Base-by-base conservation (phyloP, 1,284 basidiomycete genomes). In the Rhodotorula mucilaginosa region DNA sequence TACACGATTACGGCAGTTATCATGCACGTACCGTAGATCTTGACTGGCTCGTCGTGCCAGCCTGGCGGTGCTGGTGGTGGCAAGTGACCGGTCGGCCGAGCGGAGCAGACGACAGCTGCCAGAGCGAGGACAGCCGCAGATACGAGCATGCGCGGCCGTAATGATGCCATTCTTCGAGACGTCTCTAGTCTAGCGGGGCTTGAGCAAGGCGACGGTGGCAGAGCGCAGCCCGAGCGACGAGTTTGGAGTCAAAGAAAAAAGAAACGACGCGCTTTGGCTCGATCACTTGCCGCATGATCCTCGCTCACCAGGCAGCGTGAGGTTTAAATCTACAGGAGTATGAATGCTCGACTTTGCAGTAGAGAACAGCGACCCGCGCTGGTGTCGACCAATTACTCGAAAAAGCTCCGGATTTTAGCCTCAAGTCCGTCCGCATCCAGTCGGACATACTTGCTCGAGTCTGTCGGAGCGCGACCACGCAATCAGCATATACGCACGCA, bases 401-500 rank as follows among this genome's bases (percentile, higher is more conserved):
- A 78, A 48, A 78, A 65, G 39, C 57, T 54, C 34, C 71, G 68
- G 47, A 78, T 77, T 62, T 71, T 72, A 44, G 75, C 69, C 54
- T 74, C 71, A 12, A 78, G 59, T 49, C 77, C 75, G 19, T 78
- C 77, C 15, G 74, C 77, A 29, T 77, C 75, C 39, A 78, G 66
- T 39, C 74, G 75, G 61, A 78, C 69, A 67, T 78, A 78, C 54
- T 78, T 78, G 10, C 72, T 69, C 34, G 77, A 76, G 66, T 78
- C 77, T 78, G 63, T 56, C 29, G 46, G 4, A 12, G 18, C 21
- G 62, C n/a, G 21, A 19, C 26, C 15, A 21, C 2, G 8, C 5
- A 18, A 46, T 26, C 34, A 39, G 48, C 8, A 3, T 7, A 13
- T 18, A 26, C 47, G n/a, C 8, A 52, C 8, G 44, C 0, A 31